Evolutionary conservation across 2,329 filamentous ascomycete genomes (phyloP).

Genomic region (Penicillium decumbens): DNA sequence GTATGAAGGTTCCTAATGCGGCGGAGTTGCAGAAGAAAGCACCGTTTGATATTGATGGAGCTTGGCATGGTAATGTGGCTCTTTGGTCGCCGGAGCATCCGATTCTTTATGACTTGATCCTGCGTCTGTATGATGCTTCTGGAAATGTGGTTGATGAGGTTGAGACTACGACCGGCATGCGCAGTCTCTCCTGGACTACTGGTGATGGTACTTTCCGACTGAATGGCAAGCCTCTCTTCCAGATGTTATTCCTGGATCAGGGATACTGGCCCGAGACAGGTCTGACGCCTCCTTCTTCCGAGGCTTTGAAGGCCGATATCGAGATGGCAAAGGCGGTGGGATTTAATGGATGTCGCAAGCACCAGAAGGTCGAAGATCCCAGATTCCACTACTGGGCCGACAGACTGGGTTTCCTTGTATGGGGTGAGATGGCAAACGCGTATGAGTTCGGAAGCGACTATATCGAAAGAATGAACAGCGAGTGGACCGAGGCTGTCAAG

Average conservation of each 20-base stretch:
- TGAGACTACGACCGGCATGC: conserved; percentile 56
- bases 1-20: conserved; percentile 47
- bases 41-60: conserved; percentile 43
- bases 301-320: conserved; percentile 63
- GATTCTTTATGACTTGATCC: conserved; percentile 57
- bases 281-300: conserved; percentile 59
- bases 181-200: conserved; percentile 57
- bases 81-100: conserved; percentile 65
- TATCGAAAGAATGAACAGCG: conserved; percentile 56
- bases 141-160: conserved; percentile 47
- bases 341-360: conserved; percentile 67
- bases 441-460: conserved; percentile 60
- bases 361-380: conserved; percentile 61
- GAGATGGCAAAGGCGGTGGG: conserved; percentile 60
- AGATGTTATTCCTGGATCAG: conserved; percentile 65
- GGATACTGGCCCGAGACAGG: conserved; percentile 68
- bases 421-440: conserved; percentile 67
- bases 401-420: conserved; percentile 59
- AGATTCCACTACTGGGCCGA: conserved; percentile 66
- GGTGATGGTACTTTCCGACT: conserved; percentile 58
- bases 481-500: conserved; percentile 61
- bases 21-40: conserved; percentile 22
- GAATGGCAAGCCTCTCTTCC: conserved; percentile 64
- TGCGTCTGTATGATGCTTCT: conserved; percentile 48
- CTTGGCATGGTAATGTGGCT: conserved; percentile 55